A percentile compares a stretch with the other conserved stretches of the same genome.
Conservation (phyloP, 1,284 basidiomycete species). For the Leccinum pachyderme region DNA sequence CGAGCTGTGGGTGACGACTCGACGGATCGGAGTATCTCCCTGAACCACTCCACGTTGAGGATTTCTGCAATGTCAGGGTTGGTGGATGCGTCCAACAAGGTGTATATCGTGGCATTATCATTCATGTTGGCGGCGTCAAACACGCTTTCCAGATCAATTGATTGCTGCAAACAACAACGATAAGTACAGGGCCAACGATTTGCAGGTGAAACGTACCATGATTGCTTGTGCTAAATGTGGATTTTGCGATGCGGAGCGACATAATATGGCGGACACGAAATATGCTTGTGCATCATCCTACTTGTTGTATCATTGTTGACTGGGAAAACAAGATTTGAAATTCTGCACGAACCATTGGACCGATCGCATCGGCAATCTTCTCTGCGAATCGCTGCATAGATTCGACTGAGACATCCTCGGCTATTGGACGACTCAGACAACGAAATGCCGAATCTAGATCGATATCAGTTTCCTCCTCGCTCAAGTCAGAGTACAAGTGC, state of each 20-base stretch:
- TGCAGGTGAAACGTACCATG: slow-evolving; percentile 38
- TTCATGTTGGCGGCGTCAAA: slow-evolving; percentile 50
- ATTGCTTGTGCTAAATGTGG: slow-evolving; percentile 43
- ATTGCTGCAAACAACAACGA: slow-evolving; percentile 40
- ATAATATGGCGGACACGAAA: slow-evolving; percentile 57
- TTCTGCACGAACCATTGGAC: slow-evolving; percentile 45
- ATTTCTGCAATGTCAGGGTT: slow-evolving; percentile 59
- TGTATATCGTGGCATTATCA: slow-evolving; percentile 53
- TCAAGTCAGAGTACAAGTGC: slow-evolving; percentile 57
- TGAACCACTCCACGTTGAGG: slow-evolving; percentile 35
- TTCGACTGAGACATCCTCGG: slow-evolving; percentile 50
- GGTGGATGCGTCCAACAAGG: slow-evolving; percentile 57
- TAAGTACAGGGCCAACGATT: slow-evolving; percentile 5
- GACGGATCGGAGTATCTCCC: slow-evolving; percentile 42
- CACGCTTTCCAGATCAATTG: slow-evolving; percentile 50
- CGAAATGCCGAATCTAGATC: slow-evolving; percentile 54
- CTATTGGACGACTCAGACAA: slow-evolving; percentile 52
- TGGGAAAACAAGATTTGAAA: not conserved
- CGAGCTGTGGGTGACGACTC: slow-evolving; percentile 40
- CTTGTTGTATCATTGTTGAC: slow-evolving; percentile 15
- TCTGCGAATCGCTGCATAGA: slow-evolving; percentile 50
- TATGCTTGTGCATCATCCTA: slow-evolving; percentile 57
- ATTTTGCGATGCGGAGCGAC: slow-evolving; percentile 61
- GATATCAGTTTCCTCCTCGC: slow-evolving; percentile 45
- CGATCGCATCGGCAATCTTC: slow-evolving; percentile 50